A percentile compares a stretch with the other conserved stretches of the same genome.
Conservation (phyloP, 495 filamentous ascomycete species). For the Aspergillus cavernicola region DNA sequence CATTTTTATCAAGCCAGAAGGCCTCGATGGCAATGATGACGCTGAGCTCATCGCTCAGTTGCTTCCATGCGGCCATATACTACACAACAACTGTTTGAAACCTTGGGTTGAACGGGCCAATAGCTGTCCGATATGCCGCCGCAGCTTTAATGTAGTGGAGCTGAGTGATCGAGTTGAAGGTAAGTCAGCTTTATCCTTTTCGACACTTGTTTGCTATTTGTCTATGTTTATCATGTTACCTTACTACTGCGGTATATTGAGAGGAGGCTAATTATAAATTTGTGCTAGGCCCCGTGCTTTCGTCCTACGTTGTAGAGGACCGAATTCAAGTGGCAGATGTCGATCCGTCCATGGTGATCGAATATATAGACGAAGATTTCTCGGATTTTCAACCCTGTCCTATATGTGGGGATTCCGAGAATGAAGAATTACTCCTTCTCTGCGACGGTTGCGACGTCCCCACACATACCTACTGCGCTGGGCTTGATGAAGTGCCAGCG, state of each 20-base stretch:
- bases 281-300: slow-evolving; percentile 61
- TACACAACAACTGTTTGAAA: slow-evolving; percentile 87
- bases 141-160: slow-evolving; percentile 83
- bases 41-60: slow-evolving; percentile 58
- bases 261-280: slow-evolving; percentile 1
- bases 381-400: slow-evolving; percentile 64
- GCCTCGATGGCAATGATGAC: slow-evolving; percentile 34
- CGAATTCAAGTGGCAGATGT: slow-evolving; percentile 86
- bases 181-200: slow-evolving; percentile 41
- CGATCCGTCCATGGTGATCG: slow-evolving; percentile 73
- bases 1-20: slow-evolving; percentile 34
- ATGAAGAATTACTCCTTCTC: slow-evolving; percentile 75
- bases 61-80: slow-evolving; percentile 76
- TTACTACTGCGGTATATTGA: no score
- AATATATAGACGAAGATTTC: slow-evolving; percentile 66
- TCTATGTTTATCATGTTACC: not conserved
- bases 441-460: slow-evolving; percentile 84
- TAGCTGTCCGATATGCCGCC: slow-evolving; percentile 94
- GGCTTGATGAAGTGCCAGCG: slow-evolving; percentile 65
- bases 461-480: slow-evolving; percentile 84
- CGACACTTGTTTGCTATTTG: not conserved
- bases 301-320: slow-evolving; percentile 82
- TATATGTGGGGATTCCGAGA: slow-evolving; percentile 70
- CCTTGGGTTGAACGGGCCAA: slow-evolving; percentile 96
- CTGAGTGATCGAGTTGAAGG: slow-evolving; percentile 73